Base-by-base conservation (phyloP, 768 basidiomycete genomes). In the Obba rivulosa region DNA sequence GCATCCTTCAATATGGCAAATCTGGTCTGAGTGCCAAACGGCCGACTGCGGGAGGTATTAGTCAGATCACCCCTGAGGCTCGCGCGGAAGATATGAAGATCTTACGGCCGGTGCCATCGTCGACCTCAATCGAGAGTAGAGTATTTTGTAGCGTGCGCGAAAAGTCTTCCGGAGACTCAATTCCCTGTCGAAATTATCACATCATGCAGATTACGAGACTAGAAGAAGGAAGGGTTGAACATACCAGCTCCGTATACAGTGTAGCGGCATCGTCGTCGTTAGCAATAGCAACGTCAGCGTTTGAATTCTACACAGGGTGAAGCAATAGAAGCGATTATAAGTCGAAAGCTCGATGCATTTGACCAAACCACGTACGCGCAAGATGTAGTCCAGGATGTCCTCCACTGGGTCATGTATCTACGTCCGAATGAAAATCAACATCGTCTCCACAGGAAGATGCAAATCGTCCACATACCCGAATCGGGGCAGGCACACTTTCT, bases 271-370 rank as follows among this genome's bases (percentile, higher is more conserved):
- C 51, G 1, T 28, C 28, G 23, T 56, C 55, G 18, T 23, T 41
- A 9, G 49, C 55, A 14, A 56, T 53, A 2, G 55, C 55, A 8
- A 43, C 34, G 1, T 41, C 39, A 14, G 55, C 55, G 1, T 44
- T 34, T 0, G 55, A 56, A 23, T 51, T 13, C 55, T 56, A 21
- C 16, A 18, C 5, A 4, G n/a, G 21, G 2, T 2, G n/a, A n/a
- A n/a, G n/a, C n/a, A n/a, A n/a, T n/a, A n/a, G n/a, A n/a, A n/a
- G n/a, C n/a, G n/a, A 35, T 42, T 28, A 18, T 21, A 23, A 3
- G 39, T 41, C 10, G 20, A 21, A 18, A 13, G 10, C 20, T 23
- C 21, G 5, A 36, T 14, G 10, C 13, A 10, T 18, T 22, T 21
- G 28, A n/a, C 7, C n/a, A 45, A 21, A n/a, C 11, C 21, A 22